phyloP scores from a whole-genome alignment of 23 red algal species.

The Gracilaria domingensis region DNA sequence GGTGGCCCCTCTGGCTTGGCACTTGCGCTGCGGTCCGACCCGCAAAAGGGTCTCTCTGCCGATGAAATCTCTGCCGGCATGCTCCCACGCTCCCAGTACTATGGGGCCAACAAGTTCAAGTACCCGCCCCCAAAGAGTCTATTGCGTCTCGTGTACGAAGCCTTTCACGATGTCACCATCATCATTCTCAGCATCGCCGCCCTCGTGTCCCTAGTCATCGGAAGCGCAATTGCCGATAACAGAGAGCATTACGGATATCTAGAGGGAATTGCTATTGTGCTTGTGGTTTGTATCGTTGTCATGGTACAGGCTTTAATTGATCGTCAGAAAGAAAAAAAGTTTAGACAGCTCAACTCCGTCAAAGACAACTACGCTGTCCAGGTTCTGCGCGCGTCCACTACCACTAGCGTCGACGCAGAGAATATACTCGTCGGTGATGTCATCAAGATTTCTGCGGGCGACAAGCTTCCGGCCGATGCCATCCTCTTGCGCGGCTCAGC shows the following conservation, averaged over 20 bases:
- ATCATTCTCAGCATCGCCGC: constrained; percentile 87
- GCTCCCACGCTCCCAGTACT: constrained; percentile 36
- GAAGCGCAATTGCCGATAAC: constrained; percentile 69
- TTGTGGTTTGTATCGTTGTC: constrained; percentile 86
- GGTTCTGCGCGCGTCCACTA: constrained; percentile 63
- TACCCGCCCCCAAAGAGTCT: constrained; percentile 85
- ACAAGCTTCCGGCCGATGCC: constrained; percentile 88
- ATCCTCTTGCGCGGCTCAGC: constrained; percentile 67
- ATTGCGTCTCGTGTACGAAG: constrained; percentile 52
- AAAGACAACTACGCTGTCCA: constrained; percentile 88
- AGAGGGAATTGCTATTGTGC: constrained; percentile 92
- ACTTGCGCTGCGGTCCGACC: constrained; percentile 7
- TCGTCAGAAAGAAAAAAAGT: constrained; percentile 79
- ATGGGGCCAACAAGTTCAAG: constrained; percentile 81
- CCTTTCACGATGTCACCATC: constrained; percentile 89
- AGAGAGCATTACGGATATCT: constrained; percentile 85
- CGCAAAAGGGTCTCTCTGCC: constrained; percentile 27
- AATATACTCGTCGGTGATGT: constrained; percentile 89
- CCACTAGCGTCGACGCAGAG: constrained; percentile 42
- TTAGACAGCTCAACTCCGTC: constrained; percentile 90
- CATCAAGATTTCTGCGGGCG: constrained; percentile 85
- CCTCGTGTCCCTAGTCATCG: constrained; percentile 71
- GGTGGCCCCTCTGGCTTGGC: constrained; percentile 59
- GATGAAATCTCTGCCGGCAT: constrained; percentile 54
- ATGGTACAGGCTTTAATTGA: constrained; percentile 81